A percentile compares a stretch with the other conserved stretches of the same genome.
Evolutionary conservation across 2,329 filamentous ascomycete genomes (phyloP).

Genomic region (Lecanoromycetidae sp.): DNA sequence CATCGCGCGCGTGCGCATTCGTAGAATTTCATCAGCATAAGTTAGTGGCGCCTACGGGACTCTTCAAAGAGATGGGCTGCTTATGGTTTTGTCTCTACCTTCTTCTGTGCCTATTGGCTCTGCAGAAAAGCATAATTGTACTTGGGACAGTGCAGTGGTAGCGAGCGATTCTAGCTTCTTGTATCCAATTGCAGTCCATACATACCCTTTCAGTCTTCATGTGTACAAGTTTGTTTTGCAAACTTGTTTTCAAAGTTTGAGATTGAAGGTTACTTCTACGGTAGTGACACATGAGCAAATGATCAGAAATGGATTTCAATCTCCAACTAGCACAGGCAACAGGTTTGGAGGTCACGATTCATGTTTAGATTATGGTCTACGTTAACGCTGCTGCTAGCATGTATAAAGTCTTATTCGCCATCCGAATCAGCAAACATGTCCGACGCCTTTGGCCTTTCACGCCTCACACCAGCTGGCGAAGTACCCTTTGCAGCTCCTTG

Average conservation of each 20-base stretch:
- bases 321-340: background rate
- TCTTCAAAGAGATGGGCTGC: background rate
- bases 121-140: background rate
- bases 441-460: slow-evolving; percentile 60
- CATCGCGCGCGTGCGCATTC: background rate
- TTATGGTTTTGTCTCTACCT: background rate
- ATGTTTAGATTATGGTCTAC: no score
- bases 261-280: no score
- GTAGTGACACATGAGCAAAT: background rate
- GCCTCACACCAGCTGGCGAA: slow-evolving; percentile 24
- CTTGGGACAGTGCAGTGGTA: background rate
- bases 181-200: background rate
- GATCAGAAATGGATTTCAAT: background rate
- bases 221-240: no score
- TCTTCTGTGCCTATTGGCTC: slow-evolving; percentile 1
- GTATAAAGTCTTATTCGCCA: slow-evolving; percentile 30
- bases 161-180: background rate
- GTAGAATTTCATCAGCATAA: no score
- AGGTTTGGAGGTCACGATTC: no score
- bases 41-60: no score
- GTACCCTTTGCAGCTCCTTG: background rate
- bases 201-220: no score
- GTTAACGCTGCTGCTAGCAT: background rate
- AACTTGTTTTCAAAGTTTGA: no score
- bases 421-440: slow-evolving; percentile 82